Conservation (phyloP, 176 grass and related monocot species). For the Aegilops bicornis region DNA sequence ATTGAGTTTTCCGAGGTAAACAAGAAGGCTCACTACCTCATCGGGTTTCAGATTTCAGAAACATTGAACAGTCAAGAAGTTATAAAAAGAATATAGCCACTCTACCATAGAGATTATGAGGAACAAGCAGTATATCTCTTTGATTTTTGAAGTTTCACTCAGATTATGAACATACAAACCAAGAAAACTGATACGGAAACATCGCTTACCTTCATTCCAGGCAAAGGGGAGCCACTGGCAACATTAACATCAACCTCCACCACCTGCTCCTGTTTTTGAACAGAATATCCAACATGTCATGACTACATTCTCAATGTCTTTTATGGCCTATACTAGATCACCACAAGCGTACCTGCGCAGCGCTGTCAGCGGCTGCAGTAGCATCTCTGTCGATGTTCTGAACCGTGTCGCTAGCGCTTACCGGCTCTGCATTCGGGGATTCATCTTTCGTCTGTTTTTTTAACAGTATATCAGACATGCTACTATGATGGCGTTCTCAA, state of each 20-base stretch:
- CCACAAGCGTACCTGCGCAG: constrained; percentile 38
- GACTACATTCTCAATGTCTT: not conserved
- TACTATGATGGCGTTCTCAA: not conserved
- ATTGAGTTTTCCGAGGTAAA: constrained; percentile 22
- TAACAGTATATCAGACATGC: constrained; percentile 40
- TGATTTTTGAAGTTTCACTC: not conserved
- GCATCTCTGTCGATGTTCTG: constrained; percentile 23
- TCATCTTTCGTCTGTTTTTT: constrained; percentile 65
- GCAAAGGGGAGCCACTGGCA: constrained; percentile 85
- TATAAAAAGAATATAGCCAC: not conserved
- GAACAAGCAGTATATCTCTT: constrained; percentile 6
- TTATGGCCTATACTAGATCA: not conserved
- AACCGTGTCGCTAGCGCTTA: constrained; percentile 31
- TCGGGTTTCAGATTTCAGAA: not conserved
- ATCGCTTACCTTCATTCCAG: constrained; percentile 79
- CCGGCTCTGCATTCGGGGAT: constrained; percentile 37
- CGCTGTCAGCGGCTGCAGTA: constrained; percentile 23
- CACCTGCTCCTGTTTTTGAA: constrained; percentile 50
- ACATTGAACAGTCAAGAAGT: not conserved
- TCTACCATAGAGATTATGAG: not conserved
- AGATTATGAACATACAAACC: not conserved
- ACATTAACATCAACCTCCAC: constrained; percentile 54
- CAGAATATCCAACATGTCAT: constrained; percentile 35
- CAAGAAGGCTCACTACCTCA: not conserved
- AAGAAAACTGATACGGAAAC: not conserved